phyloP scores from a whole-genome alignment of 108 stramenopile species.

The Skeletonema marinoi region DNA sequence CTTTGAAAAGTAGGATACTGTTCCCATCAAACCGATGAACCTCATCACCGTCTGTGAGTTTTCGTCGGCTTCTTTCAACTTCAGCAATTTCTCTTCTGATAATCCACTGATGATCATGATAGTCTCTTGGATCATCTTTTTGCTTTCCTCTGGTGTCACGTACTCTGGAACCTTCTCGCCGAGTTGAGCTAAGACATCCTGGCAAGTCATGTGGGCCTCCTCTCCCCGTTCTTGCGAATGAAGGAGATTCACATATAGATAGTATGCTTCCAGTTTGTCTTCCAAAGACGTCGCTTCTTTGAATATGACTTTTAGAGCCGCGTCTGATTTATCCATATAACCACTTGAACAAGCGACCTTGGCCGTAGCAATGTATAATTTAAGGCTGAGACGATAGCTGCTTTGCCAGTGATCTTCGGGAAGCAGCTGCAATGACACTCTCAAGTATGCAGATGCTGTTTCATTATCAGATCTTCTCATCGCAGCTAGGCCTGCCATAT shows the following conservation, averaged over 20 bases:
- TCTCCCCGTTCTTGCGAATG: neutral
- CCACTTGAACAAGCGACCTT: slow-evolving; percentile 11
- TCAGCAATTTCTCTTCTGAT: slow-evolving; percentile 13
- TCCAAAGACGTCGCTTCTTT: slow-evolving; percentile 13
- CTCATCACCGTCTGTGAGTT: slow-evolving; percentile 5
- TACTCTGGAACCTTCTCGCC: slow-evolving; percentile 32
- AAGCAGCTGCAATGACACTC: slow-evolving; percentile 1
- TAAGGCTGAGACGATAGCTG: slow-evolving; percentile 17
- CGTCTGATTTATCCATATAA: slow-evolving; percentile 12
- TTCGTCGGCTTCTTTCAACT: slow-evolving; percentile 21
- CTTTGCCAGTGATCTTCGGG: slow-evolving; percentile 19
- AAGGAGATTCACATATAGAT: neutral
- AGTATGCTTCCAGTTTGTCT: slow-evolving; percentile 34
- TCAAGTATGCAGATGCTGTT: slow-evolving; percentile 24
- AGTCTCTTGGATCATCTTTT: slow-evolving; percentile 2
- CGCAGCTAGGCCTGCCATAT: slow-evolving; percentile 25
- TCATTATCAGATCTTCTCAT: slow-evolving; percentile 27
- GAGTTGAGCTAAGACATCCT: slow-evolving; percentile 29
- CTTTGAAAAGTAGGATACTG: slow-evolving; percentile 2
- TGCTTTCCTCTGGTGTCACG: neutral
- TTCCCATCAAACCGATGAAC: slow-evolving; percentile 10
- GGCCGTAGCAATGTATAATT: neutral
- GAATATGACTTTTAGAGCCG: slow-evolving; percentile 2
- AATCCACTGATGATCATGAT: neutral
- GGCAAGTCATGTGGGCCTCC: slow-evolving; percentile 5